Base-by-base conservation (phyloP, 805 yeast species). In the Millerozyma miso region DNA sequence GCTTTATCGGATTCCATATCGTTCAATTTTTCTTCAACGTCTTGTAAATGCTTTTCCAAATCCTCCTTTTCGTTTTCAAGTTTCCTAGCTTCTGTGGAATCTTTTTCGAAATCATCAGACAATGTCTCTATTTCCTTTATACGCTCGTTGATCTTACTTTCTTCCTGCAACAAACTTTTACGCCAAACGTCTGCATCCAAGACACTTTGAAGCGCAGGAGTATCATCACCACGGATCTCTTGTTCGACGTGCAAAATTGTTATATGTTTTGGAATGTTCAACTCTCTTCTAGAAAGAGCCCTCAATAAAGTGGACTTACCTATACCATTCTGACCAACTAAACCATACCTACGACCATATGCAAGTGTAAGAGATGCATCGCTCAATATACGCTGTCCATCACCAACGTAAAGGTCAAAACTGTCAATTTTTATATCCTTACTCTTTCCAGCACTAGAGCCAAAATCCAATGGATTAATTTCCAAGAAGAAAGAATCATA, bases 111-210 rank as follows among this genome's bases (percentile, higher is more conserved):
- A 55, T 85, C 86, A 5, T 63, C 60, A 53, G 85, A 77, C 54
- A 88, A 74, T 14, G 59, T 66, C 47, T 87, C 93, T 47, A 93
- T 83, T 53, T 85, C 95, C 32, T 66, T 71, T 26, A 93, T 70
- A 60, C 97, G 77, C 47, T 81, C 88, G 46, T 81, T 80, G 44
- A 85, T 81, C 58, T 81, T 81, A 31, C 65, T 58, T 64, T 90
- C 95, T 62, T 93, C 98, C 37, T 69, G 67, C 29, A 93, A 60
- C 42, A 93, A 70, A 53, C 84, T 88, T 65, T 95, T 93, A 64
- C 99, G 79, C 99, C 99, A 93, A 34, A 93, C 99, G 69, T 93
- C 99, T 1, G 99, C 99, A 68, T 93, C 99, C 51, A 93, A 73
- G n/a, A 93, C 99, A 49, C 96, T 85, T 63, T 91, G 97, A 42